Percentiles rank a stretch among this genome's conserved stretches.
phyloP scores from a whole-genome alignment of 2,329 filamentous ascomycete genomes.

The Claviceps quebecensis region DNA sequence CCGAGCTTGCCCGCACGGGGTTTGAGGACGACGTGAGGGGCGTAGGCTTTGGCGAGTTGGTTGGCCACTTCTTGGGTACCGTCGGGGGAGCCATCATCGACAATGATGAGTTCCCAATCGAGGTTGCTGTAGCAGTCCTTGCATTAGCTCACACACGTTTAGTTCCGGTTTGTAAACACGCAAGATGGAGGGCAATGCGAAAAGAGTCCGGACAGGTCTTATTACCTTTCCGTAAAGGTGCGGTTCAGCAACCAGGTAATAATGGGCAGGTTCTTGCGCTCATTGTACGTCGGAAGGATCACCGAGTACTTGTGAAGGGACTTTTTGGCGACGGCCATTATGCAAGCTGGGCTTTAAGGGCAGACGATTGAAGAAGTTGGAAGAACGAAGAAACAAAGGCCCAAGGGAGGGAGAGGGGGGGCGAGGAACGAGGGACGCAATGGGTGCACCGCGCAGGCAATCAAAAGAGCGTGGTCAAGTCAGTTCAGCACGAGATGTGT shows the following conservation, averaged over 20 bases:
- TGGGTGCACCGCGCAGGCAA: neutral
- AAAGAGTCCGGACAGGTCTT: slow-evolving; percentile 17
- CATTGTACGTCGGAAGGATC: slow-evolving; percentile 96
- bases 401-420: neutral
- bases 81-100: slow-evolving; percentile 95
- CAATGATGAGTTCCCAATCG: slow-evolving; percentile 94
- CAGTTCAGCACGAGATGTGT: slow-evolving; percentile 4
- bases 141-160: neutral
- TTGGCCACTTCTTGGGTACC: slow-evolving; percentile 82
- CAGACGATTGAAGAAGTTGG: neutral
- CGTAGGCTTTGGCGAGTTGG: slow-evolving; percentile 79
- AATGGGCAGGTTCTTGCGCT: slow-evolving; percentile 92
- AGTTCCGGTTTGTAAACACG: neutral
- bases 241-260: slow-evolving; percentile 87
- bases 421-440: neutral
- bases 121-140: slow-evolving; percentile 48
- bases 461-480: slow-evolving; percentile 17
- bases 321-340: slow-evolving; percentile 33
- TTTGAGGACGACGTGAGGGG: slow-evolving; percentile 67
- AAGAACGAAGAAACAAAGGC: neutral
- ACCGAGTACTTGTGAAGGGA: slow-evolving; percentile 75
- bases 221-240: slow-evolving; percentile 83
- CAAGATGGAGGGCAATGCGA: neutral
- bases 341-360: neutral
- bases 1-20: slow-evolving; percentile 88